These are phyloP conservation scores for Yarrowia sp. DNA, from an alignment of 805 yeast genomes.

Conservation along the genomic window DNA sequence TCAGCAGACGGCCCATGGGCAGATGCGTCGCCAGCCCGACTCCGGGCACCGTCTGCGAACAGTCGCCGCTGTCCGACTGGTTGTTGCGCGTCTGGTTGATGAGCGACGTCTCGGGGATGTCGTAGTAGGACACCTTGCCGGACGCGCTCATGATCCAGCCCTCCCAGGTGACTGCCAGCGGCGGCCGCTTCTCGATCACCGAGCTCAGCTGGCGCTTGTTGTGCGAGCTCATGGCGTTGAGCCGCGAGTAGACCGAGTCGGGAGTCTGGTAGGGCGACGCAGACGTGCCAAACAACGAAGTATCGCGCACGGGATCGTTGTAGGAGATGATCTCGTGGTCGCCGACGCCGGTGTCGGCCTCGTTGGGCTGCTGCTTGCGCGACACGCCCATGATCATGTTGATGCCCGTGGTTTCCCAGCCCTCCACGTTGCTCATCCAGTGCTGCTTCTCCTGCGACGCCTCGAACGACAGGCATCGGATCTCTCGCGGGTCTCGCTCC, in stretches of 20 bases:
- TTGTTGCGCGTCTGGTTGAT: neutral
- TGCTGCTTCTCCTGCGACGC: conserved; percentile 67
- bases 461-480: conserved; percentile 82
- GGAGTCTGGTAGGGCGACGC: conserved; percentile 16
- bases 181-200: conserved; percentile 32
- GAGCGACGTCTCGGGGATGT: conserved; percentile 46
- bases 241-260: conserved; percentile 19
- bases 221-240: conserved; percentile 15
- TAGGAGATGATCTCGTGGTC: conserved; percentile 16
- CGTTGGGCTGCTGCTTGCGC: conserved; percentile 39
- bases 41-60: conserved; percentile 40
- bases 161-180: conserved; percentile 60
- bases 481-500: conserved; percentile 90
- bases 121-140: conserved; percentile 60
- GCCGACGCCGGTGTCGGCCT: conserved; percentile 7
- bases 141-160: conserved; percentile 75
- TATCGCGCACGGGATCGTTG: conserved; percentile 11
- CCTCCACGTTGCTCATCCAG: conserved; percentile 64
- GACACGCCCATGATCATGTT: conserved; percentile 72
- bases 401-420: conserved; percentile 77
- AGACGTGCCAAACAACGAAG: conserved; percentile 10
- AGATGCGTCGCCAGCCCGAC: conserved; percentile 32
- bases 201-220: neutral
- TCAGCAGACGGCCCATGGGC: conserved; percentile 41
- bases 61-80: conserved; percentile 5